These are phyloP conservation scores for Tolypocladium inflatum DNA, from an alignment of 2,329 filamentous ascomycete genomes.

Conservation along the genomic window DNA sequence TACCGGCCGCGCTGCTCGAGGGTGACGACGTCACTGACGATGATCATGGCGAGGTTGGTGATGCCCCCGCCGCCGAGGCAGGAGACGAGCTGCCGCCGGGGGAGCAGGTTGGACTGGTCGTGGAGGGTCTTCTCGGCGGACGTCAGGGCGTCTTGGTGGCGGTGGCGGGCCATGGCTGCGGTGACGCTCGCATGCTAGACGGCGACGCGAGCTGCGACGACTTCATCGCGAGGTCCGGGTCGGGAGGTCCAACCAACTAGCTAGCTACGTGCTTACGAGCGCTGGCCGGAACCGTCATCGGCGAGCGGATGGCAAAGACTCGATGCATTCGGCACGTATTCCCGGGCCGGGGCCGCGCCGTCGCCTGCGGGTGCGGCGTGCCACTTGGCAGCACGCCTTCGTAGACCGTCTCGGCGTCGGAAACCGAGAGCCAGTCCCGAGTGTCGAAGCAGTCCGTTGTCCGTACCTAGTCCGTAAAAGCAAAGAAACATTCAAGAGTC, in stretches of 20 bases:
- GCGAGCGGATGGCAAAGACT: background rate
- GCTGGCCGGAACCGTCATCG: background rate
- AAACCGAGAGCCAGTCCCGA: background rate
- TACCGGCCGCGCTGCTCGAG: slow-evolving; percentile 49
- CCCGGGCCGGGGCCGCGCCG: background rate
- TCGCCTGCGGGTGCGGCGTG: background rate
- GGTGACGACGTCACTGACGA: slow-evolving; percentile 50
- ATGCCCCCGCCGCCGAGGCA: slow-evolving; percentile 56
- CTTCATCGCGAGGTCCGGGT: background rate
- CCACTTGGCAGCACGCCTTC: background rate
- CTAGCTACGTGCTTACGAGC: background rate
- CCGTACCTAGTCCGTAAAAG: too few relatives aligned
- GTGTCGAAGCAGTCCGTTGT: too few relatives aligned
- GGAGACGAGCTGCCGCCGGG: slow-evolving; percentile 35
- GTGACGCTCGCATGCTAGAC: background rate
- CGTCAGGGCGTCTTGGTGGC: background rate
- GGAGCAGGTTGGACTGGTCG: slow-evolving; percentile 49
- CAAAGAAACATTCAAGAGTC: too few relatives aligned
- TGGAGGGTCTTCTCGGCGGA: slow-evolving; percentile 34
- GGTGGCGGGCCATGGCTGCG: background rate
- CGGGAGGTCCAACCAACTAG: background rate
- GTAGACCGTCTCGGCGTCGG: background rate
- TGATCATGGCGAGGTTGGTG: slow-evolving; percentile 49
- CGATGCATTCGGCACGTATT: background rate
- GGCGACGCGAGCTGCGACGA: background rate